These are phyloP conservation scores for Chlamydomonas sphaeroides DNA, from an alignment of 139 green algal genomes.

Conservation along the genomic window DNA sequence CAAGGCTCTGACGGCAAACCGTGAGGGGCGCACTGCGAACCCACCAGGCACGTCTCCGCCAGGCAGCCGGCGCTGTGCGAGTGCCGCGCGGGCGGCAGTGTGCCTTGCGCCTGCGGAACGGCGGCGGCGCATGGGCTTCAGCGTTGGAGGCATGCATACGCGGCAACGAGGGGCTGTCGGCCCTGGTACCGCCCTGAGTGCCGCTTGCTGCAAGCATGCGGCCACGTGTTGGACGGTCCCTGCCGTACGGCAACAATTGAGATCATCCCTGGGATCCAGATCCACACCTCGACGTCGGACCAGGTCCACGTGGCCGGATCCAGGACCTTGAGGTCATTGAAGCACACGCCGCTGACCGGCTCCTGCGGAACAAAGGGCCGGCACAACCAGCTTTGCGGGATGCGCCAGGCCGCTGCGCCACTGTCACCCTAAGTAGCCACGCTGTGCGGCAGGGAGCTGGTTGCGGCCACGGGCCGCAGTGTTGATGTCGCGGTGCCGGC, in stretches of 20 bases:
- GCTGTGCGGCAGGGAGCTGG: too few relatives aligned
- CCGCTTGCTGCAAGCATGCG: neutral
- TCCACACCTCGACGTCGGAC: constrained; percentile 49
- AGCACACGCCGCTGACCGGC: constrained; percentile 56
- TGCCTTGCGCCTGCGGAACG: constrained; percentile 40
- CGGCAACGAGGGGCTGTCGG: too few relatives aligned
- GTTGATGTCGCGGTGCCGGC: too few relatives aligned
- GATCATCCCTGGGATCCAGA: neutral
- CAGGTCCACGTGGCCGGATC: constrained; percentile 60
- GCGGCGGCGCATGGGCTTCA: too few relatives aligned
- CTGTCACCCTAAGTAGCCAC: too few relatives aligned
- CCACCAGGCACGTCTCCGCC: constrained; percentile 55
- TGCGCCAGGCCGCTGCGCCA: too few relatives aligned
- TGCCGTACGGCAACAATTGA: neutral
- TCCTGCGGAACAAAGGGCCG: constrained; percentile 60
- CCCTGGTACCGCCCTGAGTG: too few relatives aligned
- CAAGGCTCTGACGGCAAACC: too few relatives aligned
- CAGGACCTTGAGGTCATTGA: constrained; percentile 64
- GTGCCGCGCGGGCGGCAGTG: constrained; percentile 58
- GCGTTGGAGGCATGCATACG: too few relatives aligned
- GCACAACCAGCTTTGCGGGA: too few relatives aligned
- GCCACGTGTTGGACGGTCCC: neutral
- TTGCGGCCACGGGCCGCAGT: too few relatives aligned
- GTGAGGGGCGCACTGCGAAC: neutral
- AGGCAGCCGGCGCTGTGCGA: constrained; percentile 63